Conservation (phyloP, 495 filamentous ascomycete genomes). For the Rusavskia elegans region DNA sequence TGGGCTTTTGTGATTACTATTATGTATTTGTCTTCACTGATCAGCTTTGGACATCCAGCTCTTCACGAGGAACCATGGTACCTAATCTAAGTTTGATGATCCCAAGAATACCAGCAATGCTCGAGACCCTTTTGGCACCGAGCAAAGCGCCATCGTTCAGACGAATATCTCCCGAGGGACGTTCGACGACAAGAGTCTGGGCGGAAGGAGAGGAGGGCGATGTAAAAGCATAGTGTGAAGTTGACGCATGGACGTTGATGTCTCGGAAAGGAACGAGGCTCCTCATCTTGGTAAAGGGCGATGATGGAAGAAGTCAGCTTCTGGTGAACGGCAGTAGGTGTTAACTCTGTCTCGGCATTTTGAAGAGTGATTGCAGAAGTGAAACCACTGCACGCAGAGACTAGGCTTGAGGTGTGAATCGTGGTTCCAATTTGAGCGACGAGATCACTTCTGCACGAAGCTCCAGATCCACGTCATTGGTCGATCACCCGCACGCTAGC, state of each 20-base stretch:
- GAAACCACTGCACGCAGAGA: too few species aligned
- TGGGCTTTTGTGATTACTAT: constrained; percentile 91
- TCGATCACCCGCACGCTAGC: neutral
- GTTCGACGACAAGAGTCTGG: constrained; percentile 72
- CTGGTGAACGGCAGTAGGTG: too few species aligned
- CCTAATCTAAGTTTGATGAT: constrained; percentile 81
- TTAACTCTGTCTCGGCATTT: too few species aligned
- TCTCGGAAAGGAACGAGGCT: constrained; percentile 69
- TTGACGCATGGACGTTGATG: constrained; percentile 85
- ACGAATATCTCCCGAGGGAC: constrained; percentile 82
- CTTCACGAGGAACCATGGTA: constrained; percentile 22
- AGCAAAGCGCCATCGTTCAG: constrained; percentile 63
- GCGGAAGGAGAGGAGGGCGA: constrained; percentile 86
- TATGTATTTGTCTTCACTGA: constrained; percentile 71
- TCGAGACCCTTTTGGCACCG: constrained; percentile 69
- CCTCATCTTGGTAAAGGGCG: neutral
- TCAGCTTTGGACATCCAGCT: constrained; percentile 6
- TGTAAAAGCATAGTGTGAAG: constrained; percentile 87
- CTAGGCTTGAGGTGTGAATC: too few species aligned
- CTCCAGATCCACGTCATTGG: neutral
- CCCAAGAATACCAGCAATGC: constrained; percentile 86
- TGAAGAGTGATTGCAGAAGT: too few species aligned
- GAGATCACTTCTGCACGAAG: neutral
- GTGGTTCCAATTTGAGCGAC: too few species aligned
- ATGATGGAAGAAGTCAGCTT: neutral